Percentiles rank a stretch among this genome's conserved stretches.
These are phyloP conservation scores for Euphorbia peplus DNA, from an alignment of 345 rosid genomes.

Conservation along the genomic window DNA sequence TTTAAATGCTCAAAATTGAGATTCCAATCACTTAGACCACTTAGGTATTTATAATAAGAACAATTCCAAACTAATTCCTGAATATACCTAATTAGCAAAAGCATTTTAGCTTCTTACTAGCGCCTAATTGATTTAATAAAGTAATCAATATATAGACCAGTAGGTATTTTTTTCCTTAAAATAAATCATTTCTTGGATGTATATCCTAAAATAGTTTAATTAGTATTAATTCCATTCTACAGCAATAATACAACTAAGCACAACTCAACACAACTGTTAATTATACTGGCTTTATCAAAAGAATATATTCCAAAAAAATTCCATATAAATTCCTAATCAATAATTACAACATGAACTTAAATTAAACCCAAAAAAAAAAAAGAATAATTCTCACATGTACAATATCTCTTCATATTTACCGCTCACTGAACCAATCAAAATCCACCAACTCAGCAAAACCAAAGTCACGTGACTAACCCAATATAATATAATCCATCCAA, in stretches of 20 bases:
- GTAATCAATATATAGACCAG: too few species aligned
- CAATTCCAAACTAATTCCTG: too few species aligned
- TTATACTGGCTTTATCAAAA: neutral
- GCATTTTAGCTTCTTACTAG: too few species aligned
- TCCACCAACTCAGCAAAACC: slow-evolving; percentile 13
- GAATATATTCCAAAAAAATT: neutral
- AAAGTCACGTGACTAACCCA: neutral
- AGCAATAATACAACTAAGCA: neutral
- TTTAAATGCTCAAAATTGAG: too few species aligned
- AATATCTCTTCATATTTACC: slow-evolving; percentile 1
- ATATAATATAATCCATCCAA: neutral
- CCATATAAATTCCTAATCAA: neutral
- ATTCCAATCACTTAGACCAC: too few species aligned
- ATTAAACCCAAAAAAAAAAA: too few species aligned
- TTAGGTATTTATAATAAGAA: too few species aligned
- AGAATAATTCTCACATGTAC: neutral
- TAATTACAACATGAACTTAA: neutral
- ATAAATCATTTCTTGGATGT: too few species aligned
- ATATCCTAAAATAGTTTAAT: neutral
- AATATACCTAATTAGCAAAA: too few species aligned
- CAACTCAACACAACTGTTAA: neutral
- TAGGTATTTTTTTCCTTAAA: too few species aligned
- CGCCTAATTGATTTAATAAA: too few species aligned
- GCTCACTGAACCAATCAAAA: neutral
- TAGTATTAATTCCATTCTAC: neutral